These are phyloP conservation scores for Pythium phragmitis DNA, from an alignment of 352 stramenopile genomes.

Conservation along the genomic window DNA sequence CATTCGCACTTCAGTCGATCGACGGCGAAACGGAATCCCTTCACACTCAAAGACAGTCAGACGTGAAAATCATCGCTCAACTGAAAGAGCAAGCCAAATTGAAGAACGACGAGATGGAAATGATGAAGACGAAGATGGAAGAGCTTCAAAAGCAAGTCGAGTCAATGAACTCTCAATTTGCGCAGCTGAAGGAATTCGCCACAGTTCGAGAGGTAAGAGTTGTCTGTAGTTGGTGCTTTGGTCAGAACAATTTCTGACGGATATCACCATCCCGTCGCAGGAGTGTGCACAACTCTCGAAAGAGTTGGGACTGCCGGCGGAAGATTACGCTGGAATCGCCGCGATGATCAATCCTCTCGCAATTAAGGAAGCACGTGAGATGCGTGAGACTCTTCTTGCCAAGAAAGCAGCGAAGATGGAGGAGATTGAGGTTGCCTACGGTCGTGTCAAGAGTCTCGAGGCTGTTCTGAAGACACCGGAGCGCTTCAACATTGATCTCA, in stretches of 20 bases:
- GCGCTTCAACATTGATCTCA: slow-evolving; percentile 38
- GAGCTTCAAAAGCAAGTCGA: slow-evolving; percentile 12
- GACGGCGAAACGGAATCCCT: slow-evolving; percentile 7
- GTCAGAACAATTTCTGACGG: not conserved
- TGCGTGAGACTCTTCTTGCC: slow-evolving; percentile 4
- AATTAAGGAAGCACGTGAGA: slow-evolving; percentile 8
- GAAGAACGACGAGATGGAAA: slow-evolving; percentile 1
- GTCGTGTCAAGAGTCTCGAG: slow-evolving; percentile 50
- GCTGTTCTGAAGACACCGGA: slow-evolving; percentile 34
- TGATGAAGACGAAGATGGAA: slow-evolving; percentile 3
- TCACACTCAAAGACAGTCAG: slow-evolving; percentile 6
- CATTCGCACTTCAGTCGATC: slow-evolving; percentile 17
- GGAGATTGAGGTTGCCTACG: slow-evolving; percentile 27
- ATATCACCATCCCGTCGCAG: not conserved
- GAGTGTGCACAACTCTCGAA: slow-evolving; percentile 15
- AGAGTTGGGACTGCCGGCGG: slow-evolving; percentile 5
- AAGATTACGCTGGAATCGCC: slow-evolving; percentile 16
- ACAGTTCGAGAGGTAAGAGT: slow-evolving; percentile 13
- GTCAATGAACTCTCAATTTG: slow-evolving; percentile 20
- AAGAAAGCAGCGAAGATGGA: slow-evolving; percentile 17
- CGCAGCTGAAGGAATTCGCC: slow-evolving; percentile 16
- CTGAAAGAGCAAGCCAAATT: slow-evolving; percentile 6
- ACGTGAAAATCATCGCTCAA: slow-evolving; percentile 10
- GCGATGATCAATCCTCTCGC: slow-evolving; percentile 14
- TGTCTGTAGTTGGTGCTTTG: not conserved